phyloP scores from a whole-genome alignment of 148 eudicot genomes.

The Rhododendron molle region DNA sequence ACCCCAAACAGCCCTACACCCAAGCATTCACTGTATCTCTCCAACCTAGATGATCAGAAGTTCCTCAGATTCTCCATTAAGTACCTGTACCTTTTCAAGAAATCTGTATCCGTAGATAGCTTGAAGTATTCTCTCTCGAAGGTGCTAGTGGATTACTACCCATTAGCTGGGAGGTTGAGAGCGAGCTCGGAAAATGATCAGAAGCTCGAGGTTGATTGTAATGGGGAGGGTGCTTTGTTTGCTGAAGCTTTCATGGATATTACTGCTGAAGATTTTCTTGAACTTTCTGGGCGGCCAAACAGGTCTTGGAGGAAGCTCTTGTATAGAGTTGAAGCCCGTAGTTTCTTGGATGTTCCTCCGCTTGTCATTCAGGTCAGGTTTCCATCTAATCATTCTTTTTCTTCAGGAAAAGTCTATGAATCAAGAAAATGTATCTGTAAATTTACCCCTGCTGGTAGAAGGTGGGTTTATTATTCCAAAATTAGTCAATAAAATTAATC shows the following conservation, averaged over 20 bases:
- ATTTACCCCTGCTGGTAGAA: neutral
- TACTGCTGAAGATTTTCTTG: conserved; percentile 50
- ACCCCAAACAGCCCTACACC: conserved; percentile 66
- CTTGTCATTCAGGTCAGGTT: conserved; percentile 74
- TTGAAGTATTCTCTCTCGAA: conserved; percentile 59
- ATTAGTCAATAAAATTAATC: too few species aligned
- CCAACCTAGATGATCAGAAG: conserved; percentile 83
- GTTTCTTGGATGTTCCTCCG: conserved; percentile 84
- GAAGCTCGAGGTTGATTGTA: conserved; percentile 77
- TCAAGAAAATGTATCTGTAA: neutral
- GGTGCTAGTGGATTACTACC: conserved; percentile 72
- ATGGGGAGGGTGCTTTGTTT: conserved; percentile 85
- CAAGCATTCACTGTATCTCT: conserved; percentile 55
- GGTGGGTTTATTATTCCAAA: neutral
- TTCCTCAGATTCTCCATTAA: conserved; percentile 84
- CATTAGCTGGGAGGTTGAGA: conserved; percentile 77
- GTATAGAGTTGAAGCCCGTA: conserved; percentile 52
- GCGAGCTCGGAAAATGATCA: conserved; percentile 31
- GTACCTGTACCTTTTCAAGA: conserved; percentile 58
- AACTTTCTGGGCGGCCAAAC: conserved; percentile 50
- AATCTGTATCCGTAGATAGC: conserved; percentile 26
- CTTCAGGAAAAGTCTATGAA: neutral
- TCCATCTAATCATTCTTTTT: neutral
- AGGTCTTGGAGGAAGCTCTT: conserved; percentile 75
- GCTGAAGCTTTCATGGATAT: conserved; percentile 66